Conservation (phyloP, 352 stramenopile genomes). For the Globisporangium abappressorium region DNA sequence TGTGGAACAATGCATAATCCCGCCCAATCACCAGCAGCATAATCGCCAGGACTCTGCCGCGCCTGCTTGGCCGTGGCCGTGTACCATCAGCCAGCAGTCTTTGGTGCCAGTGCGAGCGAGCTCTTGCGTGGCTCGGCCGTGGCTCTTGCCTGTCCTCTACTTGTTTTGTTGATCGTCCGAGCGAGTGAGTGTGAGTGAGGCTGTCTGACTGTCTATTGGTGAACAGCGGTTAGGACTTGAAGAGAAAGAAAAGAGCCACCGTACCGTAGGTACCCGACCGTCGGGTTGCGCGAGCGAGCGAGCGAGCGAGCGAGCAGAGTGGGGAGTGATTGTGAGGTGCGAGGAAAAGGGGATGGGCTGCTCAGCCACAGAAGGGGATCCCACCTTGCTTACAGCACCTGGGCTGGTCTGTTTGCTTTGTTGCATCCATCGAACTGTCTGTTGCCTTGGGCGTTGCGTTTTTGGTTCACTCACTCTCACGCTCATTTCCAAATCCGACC, state of each 20-base stretch:
- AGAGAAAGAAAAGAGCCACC: not conserved
- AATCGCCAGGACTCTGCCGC: not conserved
- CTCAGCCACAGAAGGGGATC: slow-evolving; percentile 3
- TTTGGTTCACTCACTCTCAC: not conserved
- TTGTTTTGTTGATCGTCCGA: not conserved
- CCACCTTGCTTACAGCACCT: not conserved
- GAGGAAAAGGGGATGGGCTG: not conserved
- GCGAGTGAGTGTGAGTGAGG: not conserved
- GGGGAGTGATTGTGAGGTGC: slow-evolving; percentile 8
- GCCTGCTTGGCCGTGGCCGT: not conserved
- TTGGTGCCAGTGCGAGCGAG: not conserved
- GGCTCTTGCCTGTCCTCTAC: not conserved
- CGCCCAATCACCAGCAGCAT: not conserved
- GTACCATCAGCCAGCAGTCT: no score
- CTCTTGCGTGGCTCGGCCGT: not conserved
- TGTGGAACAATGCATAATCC: not conserved
- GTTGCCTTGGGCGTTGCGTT: not conserved
- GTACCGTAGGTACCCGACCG: not conserved
- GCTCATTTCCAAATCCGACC: slow-evolving; percentile 23
- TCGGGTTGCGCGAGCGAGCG: not conserved
- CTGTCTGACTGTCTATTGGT: not conserved
- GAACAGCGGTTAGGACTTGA: not conserved
- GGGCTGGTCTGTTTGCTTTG: not conserved
- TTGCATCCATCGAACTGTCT: not conserved
- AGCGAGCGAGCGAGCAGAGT: not conserved